Evolutionary conservation across 2,329 filamentous ascomycete species (phyloP).

Genomic region (Exophiala viscosa): DNA sequence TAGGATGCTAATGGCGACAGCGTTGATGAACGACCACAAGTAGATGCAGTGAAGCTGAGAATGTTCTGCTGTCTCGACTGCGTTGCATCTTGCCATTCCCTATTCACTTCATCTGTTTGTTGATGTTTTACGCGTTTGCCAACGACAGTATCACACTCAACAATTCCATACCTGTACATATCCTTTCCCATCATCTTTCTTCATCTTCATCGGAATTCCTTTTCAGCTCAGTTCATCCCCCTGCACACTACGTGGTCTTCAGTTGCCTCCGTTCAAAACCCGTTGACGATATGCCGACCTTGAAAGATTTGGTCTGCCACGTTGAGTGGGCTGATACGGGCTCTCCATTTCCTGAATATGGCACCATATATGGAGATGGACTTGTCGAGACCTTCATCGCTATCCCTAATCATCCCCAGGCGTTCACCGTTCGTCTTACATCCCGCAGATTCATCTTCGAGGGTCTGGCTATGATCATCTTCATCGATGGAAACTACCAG

Average conservation of each 20-base stretch:
- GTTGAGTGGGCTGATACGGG: constrained; percentile 48
- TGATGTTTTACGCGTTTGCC: no score
- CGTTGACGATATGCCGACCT: constrained; percentile 46
- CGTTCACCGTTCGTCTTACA: constrained; percentile 49
- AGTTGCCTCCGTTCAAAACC: not conserved
- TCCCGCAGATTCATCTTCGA: constrained; percentile 51
- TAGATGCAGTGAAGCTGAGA: no score
- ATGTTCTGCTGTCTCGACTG: no score
- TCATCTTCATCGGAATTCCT: not conserved
- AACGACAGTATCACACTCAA: no score
- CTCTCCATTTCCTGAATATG: constrained; percentile 47
- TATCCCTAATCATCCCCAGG: constrained; percentile 40
- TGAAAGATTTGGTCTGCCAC: constrained; percentile 52
- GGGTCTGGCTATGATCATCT: constrained; percentile 54
- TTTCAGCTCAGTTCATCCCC: not conserved
- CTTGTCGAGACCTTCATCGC: constrained; percentile 51
- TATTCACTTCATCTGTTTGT: no score
- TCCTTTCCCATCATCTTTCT: no score
- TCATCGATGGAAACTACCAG: constrained; percentile 56
- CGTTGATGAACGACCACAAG: no score
- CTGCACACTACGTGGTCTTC: not conserved
- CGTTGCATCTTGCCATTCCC: no score
- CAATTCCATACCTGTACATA: no score
- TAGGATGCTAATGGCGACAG: no score
- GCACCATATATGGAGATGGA: constrained; percentile 49